Evolutionary conservation across 148 eudicot genomes (phyloP), one percentile per base, ranked within the genome.

Genomic region (Cornus kousa): DNA sequence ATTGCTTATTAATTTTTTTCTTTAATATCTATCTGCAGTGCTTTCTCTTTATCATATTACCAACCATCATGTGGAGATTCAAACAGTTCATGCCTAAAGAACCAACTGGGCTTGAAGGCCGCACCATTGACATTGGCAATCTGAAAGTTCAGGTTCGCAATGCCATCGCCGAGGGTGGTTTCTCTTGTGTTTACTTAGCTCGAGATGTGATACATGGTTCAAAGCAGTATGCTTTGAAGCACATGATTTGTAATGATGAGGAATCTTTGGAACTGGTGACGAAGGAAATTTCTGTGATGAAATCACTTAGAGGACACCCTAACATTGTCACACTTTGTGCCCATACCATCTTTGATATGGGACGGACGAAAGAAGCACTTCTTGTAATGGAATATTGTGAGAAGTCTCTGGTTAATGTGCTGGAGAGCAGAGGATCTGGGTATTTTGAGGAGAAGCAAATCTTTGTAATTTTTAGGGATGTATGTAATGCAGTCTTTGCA

Each of bases 141-240:
- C 82, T 94, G 77, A 97, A 97, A 91, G 80, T 94, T 74, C 92
- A 92, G 76, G 85, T 97, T 68, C 89, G 91, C 75, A 89, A 90
- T 80, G 83, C 82, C 78, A 92, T 97, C 81, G 99, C 99, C 24
- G 99, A 97, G 87, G 99, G 99, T 80, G 99, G 99, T 77, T 97
- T 97, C 81, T 97, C 99, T 72, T 87, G 89, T 87, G 99, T 97
- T 46, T 94, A 97, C 87, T 80, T 89, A 75, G 99, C 97, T 67
- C 89, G 91, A 78, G 99, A 97, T 90, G 94, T 88, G 31, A 28
- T 87, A 76, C 81, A 91, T 85, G 90, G 87, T 60, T 87, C 98
- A 72, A 94, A 91, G 86, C 99, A 94, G 78, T 97, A 88, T 86
- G 99, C 98, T 73, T 74, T 97, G 22, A 97, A 97, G 85, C 99